Evolutionary conservation across 257 asterid genomes (phyloP).

Genomic region (Verbena officinalis): DNA sequence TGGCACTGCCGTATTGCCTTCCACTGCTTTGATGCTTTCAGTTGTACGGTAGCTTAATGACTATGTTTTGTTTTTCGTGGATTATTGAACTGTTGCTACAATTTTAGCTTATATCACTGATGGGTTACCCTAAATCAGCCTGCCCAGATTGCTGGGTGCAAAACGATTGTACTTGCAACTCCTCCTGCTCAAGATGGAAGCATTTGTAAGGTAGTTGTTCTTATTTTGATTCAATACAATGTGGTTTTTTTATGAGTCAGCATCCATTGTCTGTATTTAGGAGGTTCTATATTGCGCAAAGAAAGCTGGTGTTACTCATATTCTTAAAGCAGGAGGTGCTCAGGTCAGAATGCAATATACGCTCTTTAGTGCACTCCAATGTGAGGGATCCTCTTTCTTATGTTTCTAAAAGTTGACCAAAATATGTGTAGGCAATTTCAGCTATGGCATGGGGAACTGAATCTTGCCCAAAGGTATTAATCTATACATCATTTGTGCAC

Average conservation of each 20-base stretch:
- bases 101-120: conserved; percentile 19
- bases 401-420: conserved; percentile 15
- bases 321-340: conserved; percentile 99
- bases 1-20: conserved; percentile 98
- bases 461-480: conserved; percentile 92
- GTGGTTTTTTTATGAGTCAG: conserved; percentile 29
- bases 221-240: conserved; percentile 18
- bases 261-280: conserved; percentile 41
- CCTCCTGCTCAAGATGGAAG: conserved; percentile 93
- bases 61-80: conserved; percentile 7
- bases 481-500: conserved; percentile 8
- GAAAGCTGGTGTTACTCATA: conserved; percentile 97
- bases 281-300: conserved; percentile 97
- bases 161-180: conserved; percentile 93
- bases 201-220: conserved; percentile 76
- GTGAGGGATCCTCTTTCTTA: conserved; percentile 15
- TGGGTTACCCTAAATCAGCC: conserved; percentile 64
- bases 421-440: conserved; percentile 74
- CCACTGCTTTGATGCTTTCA: conserved; percentile 98
- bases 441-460: conserved; percentile 99
- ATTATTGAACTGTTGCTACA: conserved; percentile 20
- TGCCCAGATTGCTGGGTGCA: conserved; percentile 98
- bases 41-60: conserved; percentile 64
- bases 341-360: conserved; percentile 56
- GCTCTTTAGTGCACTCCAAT: background rate